Conservation (phyloP, 768 basidiomycete species). For the Tylopilus plumbeoviolaceoides region DNA sequence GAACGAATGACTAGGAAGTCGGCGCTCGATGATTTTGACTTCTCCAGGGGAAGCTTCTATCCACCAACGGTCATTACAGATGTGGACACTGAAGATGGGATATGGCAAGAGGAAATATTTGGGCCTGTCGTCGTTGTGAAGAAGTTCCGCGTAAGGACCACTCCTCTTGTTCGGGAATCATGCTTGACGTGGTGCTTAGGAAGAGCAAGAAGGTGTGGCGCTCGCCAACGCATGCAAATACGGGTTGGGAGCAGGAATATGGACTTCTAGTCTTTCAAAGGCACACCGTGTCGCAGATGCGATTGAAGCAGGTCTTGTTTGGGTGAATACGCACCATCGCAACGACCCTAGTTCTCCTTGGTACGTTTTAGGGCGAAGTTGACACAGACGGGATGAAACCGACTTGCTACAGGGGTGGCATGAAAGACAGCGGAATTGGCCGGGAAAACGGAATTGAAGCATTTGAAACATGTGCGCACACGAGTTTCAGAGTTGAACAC, state of each 20-base stretch:
- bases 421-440: constrained; percentile 88
- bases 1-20: constrained; percentile 59
- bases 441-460: constrained; percentile 85
- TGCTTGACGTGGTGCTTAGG: constrained; percentile 30
- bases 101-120: constrained; percentile 85
- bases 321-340: constrained; percentile 88
- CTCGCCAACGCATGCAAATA: constrained; percentile 78
- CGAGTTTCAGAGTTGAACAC: neutral
- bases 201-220: constrained; percentile 58
- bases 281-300: constrained; percentile 70
- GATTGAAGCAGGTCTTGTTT: constrained; percentile 75
- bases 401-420: constrained; percentile 62
- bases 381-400: constrained; percentile 3
- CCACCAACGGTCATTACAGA: constrained; percentile 72
- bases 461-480: constrained; percentile 62
- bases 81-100: constrained; percentile 50
- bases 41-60: constrained; percentile 70
- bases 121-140: constrained; percentile 79
- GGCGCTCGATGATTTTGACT: constrained; percentile 65
- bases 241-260: constrained; percentile 76
- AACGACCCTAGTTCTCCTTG: constrained; percentile 90
- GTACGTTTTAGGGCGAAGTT: constrained; percentile 32
- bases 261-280: constrained; percentile 70
- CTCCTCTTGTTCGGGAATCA: neutral
- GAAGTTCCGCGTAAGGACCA: constrained; percentile 43